A percentile compares a stretch with the other conserved stretches of the same genome.
phyloP scores from a whole-genome alignment of 2,329 filamentous ascomycete genomes.

The Nectriaceae sp. region DNA sequence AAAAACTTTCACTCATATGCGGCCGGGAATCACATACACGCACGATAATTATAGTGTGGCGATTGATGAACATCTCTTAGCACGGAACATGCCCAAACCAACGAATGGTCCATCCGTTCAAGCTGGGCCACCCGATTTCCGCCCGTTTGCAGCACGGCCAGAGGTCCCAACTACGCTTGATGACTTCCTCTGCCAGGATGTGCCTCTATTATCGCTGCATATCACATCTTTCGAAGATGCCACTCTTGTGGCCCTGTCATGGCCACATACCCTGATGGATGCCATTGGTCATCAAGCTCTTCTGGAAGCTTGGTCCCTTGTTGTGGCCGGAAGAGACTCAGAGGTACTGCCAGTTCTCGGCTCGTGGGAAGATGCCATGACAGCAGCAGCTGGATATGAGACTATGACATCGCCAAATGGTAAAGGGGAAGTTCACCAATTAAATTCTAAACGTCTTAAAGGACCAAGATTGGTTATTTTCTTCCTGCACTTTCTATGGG shows the following conservation, averaged over 20 bases:
- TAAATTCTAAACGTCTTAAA: not conserved
- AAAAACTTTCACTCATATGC: constrained; percentile 26
- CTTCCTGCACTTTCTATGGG: constrained; percentile 30
- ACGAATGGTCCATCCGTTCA: constrained; percentile 20
- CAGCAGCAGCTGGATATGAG: too few species aligned
- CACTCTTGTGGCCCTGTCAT: constrained; percentile 48
- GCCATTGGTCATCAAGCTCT: constrained; percentile 44
- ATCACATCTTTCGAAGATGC: constrained; percentile 51
- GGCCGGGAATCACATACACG: constrained; percentile 44
- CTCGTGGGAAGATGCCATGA: constrained; percentile 39
- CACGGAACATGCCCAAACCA: constrained; percentile 35
- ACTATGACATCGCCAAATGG: constrained; percentile 11
- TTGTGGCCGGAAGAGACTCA: constrained; percentile 43
- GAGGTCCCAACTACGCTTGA: constrained; percentile 28
- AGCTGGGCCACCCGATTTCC: constrained; percentile 14
- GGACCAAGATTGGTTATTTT: not conserved
- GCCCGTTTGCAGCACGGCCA: constrained; percentile 12
- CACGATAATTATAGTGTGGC: constrained; percentile 37
- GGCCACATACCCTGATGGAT: constrained; percentile 51
- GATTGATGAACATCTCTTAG: constrained; percentile 44
- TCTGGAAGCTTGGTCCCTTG: constrained; percentile 46
- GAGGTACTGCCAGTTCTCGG: constrained; percentile 41
- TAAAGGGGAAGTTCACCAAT: constrained; percentile 28
- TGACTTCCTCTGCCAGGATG: constrained; percentile 44
- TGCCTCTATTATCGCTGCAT: constrained; percentile 49